Evolutionary conservation across 2,329 filamentous ascomycete species (phyloP).

Genomic region (Emericellopsis cladophorae): DNA sequence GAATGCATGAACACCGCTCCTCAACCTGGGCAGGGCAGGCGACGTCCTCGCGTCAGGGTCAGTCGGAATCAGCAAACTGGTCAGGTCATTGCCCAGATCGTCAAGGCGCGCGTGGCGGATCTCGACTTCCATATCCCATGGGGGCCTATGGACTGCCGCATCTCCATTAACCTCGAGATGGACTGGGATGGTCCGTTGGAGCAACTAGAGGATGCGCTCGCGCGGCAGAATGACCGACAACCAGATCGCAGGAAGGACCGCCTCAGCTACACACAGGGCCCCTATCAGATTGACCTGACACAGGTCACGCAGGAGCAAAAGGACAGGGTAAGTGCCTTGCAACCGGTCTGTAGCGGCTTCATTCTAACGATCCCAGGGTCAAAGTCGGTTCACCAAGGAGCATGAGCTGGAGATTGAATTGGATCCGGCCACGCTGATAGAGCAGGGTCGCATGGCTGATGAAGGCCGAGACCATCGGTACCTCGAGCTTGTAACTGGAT

Average conservation of each 20-base stretch:
- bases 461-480: constrained; percentile 44
- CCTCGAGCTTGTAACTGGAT: constrained; percentile 55
- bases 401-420: constrained; percentile 77
- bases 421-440: constrained; percentile 46
- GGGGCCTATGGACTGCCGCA: constrained; percentile 73
- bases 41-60: constrained; percentile 38
- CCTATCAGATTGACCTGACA: constrained; percentile 84
- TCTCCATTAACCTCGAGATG: constrained; percentile 93
- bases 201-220: constrained; percentile 32
- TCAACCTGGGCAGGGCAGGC: constrained; percentile 16
- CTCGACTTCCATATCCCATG: constrained; percentile 75
- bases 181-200: constrained; percentile 60
- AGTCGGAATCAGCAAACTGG: constrained; percentile 64
- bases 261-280: constrained; percentile 77
- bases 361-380: no score
- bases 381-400: constrained; percentile 40
- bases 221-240: constrained; percentile 22
- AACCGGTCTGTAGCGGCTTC: no score
- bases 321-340: constrained; percentile 1
- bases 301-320: constrained; percentile 54
- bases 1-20: constrained; percentile 46
- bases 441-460: constrained; percentile 49
- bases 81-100: constrained; percentile 65
- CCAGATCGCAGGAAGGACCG: constrained; percentile 75
- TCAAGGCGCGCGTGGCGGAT: constrained; percentile 82